Evolutionary conservation across 768 basidiomycete genomes (phyloP).

Genomic region (Lentinula boryana): DNA sequence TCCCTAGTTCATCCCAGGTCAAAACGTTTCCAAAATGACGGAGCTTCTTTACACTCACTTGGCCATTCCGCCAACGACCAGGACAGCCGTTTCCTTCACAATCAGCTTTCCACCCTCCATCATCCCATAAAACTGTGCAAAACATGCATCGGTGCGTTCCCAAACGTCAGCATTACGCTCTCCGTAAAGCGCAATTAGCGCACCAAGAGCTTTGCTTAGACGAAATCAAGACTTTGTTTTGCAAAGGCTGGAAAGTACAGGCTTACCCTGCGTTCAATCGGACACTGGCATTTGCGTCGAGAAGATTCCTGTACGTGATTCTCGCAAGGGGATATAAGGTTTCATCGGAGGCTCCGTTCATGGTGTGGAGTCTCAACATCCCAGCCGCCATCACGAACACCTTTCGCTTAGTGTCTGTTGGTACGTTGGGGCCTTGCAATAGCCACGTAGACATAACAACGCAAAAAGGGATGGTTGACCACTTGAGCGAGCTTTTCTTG

Average conservation of each 20-base stretch:
- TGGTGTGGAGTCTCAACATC: slow-evolving; percentile 38
- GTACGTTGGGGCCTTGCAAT: slow-evolving; percentile 39
- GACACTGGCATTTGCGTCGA: slow-evolving; percentile 49
- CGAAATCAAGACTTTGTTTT: neutral
- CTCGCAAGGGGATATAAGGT: slow-evolving; percentile 17
- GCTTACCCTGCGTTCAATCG: slow-evolving; percentile 67
- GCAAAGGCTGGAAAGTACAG: neutral
- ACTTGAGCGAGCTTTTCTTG: slow-evolving; percentile 16
- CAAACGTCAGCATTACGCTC: slow-evolving; percentile 24
- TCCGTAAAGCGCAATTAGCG: slow-evolving; percentile 39
- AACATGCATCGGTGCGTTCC: slow-evolving; percentile 31
- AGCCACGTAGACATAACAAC: slow-evolving; percentile 30
- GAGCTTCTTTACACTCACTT: slow-evolving; percentile 25
- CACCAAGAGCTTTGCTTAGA: slow-evolving; percentile 40
- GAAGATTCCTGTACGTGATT: slow-evolving; percentile 42
- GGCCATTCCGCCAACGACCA: slow-evolving; percentile 55
- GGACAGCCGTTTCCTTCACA: slow-evolving; percentile 57
- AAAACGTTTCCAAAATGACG: neutral
- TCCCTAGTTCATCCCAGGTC: neutral
- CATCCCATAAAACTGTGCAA: slow-evolving; percentile 39
- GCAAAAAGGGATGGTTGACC: slow-evolving; percentile 26
- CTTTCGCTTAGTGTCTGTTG: slow-evolving; percentile 37
- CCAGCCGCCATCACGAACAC: slow-evolving; percentile 33
- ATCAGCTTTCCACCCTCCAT: slow-evolving; percentile 40
- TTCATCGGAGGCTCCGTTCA: slow-evolving; percentile 19